These are phyloP conservation scores for Protomyces inouyei DNA, from an alignment of 1,139 yeast species.

Conservation along the genomic window DNA sequence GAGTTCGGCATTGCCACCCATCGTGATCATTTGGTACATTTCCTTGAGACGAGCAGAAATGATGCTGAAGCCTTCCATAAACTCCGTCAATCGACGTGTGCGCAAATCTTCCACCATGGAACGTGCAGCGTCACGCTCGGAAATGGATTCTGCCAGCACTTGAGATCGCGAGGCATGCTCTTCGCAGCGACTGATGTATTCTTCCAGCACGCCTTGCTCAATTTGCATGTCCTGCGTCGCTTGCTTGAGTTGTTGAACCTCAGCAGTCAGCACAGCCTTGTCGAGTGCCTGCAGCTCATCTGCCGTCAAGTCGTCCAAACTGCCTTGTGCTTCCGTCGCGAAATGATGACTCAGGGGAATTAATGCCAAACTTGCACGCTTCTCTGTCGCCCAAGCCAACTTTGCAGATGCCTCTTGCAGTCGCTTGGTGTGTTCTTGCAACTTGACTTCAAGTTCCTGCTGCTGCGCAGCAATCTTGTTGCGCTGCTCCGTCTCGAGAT, in stretches of 20 bases:
- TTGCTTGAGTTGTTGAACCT: constrained; percentile 54
- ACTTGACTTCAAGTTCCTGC: constrained; percentile 59
- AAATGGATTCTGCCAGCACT: constrained; percentile 65
- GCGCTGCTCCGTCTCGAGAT: constrained; percentile 51
- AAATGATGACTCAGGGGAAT: constrained; percentile 34
- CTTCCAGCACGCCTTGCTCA: constrained; percentile 70
- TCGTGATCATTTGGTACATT: constrained; percentile 97
- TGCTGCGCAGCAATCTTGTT: constrained; percentile 64
- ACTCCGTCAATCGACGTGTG: constrained; percentile 73
- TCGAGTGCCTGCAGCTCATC: constrained; percentile 55
- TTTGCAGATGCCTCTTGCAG: constrained; percentile 42
- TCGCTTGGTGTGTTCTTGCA: constrained; percentile 53
- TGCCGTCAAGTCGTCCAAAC: constrained; percentile 41
- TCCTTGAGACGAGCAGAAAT: constrained; percentile 87
- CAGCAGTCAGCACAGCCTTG: constrained; percentile 48
- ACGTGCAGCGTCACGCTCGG: constrained; percentile 61
- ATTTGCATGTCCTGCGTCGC: constrained; percentile 56
- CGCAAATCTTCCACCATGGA: constrained; percentile 64
- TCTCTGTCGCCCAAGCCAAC: constrained; percentile 40
- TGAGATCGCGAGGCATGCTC: constrained; percentile 61
- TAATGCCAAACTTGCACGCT: constrained; percentile 25
- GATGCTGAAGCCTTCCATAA: constrained; percentile 84
- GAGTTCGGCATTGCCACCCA: constrained; percentile 98
- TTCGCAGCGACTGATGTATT: constrained; percentile 61
- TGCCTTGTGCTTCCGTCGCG: constrained; percentile 30